These are phyloP conservation scores for Cyberlindnera suaveolens DNA, from an alignment of 805 yeast genomes.

Conservation along the genomic window DNA sequence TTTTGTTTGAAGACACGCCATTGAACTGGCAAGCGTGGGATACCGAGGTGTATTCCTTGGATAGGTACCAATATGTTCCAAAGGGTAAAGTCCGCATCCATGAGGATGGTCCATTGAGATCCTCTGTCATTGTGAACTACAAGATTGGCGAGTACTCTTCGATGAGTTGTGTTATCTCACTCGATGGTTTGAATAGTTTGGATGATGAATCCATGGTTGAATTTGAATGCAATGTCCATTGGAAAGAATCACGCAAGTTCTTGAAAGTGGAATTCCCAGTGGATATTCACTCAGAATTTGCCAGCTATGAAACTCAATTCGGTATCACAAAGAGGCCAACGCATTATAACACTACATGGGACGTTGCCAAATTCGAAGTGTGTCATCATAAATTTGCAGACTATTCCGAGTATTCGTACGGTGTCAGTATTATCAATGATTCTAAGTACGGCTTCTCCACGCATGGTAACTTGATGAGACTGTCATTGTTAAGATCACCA, in stretches of 20 bases:
- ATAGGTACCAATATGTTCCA: slow-evolving; percentile 51
- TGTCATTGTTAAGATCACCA: slow-evolving; percentile 83
- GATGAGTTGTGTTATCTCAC: slow-evolving; percentile 62
- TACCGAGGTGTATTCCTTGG: slow-evolving; percentile 83
- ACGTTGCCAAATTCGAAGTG: slow-evolving; percentile 92
- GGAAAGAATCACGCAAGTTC: slow-evolving; percentile 87
- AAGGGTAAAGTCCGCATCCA: slow-evolving; percentile 31
- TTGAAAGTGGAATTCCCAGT: slow-evolving; percentile 95
- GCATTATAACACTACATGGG: slow-evolving; percentile 94
- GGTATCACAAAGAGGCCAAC: slow-evolving; percentile 91
- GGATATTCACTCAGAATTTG: slow-evolving; percentile 65
- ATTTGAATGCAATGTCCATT: slow-evolving; percentile 58
- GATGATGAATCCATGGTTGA: slow-evolving; percentile 36
- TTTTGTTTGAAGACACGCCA: slow-evolving; percentile 86
- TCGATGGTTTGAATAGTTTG: slow-evolving; percentile 45
- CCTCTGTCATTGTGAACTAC: slow-evolving; percentile 58
- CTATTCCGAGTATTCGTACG: slow-evolving; percentile 78
- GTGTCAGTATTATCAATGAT: slow-evolving; percentile 79
- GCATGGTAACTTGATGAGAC: slow-evolving; percentile 87
- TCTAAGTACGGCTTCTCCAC: slow-evolving; percentile 88
- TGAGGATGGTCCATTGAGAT: slow-evolving; percentile 50
- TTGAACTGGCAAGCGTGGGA: slow-evolving; percentile 96
- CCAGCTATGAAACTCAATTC: slow-evolving; percentile 89
- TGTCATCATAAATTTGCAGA: slow-evolving; percentile 94
- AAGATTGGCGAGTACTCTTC: slow-evolving; percentile 50